These are phyloP conservation scores for Adansonia grandidieri DNA, from an alignment of 441 rosid species.

Conservation along the genomic window DNA sequence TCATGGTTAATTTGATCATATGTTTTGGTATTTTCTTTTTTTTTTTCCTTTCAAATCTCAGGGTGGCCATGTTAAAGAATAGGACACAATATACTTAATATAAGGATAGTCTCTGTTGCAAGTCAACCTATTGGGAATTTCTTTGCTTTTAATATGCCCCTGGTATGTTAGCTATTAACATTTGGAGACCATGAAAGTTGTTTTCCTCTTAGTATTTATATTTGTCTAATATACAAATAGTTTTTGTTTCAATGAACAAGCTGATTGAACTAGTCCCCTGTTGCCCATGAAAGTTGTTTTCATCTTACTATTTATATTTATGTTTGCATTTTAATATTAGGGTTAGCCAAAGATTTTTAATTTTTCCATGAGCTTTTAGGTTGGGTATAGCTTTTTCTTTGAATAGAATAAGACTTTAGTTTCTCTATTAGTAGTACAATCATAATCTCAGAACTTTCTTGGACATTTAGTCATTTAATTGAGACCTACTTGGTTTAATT, in stretches of 20 bases:
- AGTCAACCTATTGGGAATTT: slow-evolving; percentile 73
- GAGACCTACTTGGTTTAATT: too few species aligned
- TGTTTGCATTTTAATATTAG: not conserved
- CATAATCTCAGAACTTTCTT: too few species aligned
- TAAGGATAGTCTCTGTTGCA: slow-evolving; percentile 82
- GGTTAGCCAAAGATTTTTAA: not conserved
- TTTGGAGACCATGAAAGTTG: not conserved
- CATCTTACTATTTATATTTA: not conserved
- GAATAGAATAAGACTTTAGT: too few species aligned
- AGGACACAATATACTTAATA: slow-evolving; percentile 74
- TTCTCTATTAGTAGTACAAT: too few species aligned
- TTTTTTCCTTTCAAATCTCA: slow-evolving; percentile 58
- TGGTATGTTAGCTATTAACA: slow-evolving; percentile 45
- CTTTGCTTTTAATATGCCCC: slow-evolving; percentile 81
- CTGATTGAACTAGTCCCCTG: not conserved
- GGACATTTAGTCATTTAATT: too few species aligned
- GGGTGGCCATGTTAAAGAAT: slow-evolving; percentile 73
- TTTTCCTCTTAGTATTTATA: too few species aligned
- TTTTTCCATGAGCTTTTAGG: too few species aligned
- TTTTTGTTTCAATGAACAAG: not conserved
- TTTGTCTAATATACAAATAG: too few species aligned
- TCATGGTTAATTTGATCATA: not conserved
- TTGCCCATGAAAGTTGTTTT: not conserved
- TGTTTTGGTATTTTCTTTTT: slow-evolving; percentile 30
- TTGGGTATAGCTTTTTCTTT: too few species aligned